These are phyloP conservation scores for Pichiaceae sp. DNA, from an alignment of 1,139 yeast species.

Conservation along the genomic window DNA sequence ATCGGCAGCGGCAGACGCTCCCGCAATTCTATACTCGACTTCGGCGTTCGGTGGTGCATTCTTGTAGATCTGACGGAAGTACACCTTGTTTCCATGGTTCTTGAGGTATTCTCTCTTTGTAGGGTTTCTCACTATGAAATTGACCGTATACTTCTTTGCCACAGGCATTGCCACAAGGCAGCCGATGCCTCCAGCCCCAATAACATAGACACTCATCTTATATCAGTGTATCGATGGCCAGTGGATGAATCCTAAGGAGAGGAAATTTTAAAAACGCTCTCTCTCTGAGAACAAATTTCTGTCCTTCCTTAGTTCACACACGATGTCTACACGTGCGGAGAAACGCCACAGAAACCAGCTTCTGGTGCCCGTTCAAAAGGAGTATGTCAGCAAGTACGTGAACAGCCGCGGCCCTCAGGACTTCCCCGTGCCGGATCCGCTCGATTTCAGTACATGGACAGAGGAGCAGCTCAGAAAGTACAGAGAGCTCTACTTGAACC, in stretches of 20 bases:
- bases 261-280: no score
- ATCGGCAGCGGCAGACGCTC: constrained; percentile 10
- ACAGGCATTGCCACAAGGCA: constrained; percentile 18
- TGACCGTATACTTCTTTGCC: constrained; percentile 12
- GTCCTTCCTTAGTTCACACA: no score
- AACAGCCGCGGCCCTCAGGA: constrained; percentile 60
- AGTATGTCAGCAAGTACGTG: constrained; percentile 48
- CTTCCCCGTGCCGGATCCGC: constrained; percentile 36
- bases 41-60: constrained; percentile 4
- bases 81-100: constrained; percentile 10
- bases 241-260: no score
- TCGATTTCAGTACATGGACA: constrained; percentile 55
- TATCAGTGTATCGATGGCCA: background rate
- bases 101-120: constrained; percentile 14
- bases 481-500: constrained; percentile 37
- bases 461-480: constrained; percentile 50
- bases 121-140: constrained; percentile 20
- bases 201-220: constrained; percentile 12
- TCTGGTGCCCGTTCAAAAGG: constrained; percentile 54
- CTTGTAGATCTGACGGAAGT: constrained; percentile 19
- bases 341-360: constrained; percentile 44
- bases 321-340: constrained; percentile 22
- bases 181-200: constrained; percentile 26
- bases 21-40: constrained; percentile 9
- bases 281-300: background rate